phyloP scores from a whole-genome alignment of 257 asterid genomes.

The Capsicum chinense region DNA sequence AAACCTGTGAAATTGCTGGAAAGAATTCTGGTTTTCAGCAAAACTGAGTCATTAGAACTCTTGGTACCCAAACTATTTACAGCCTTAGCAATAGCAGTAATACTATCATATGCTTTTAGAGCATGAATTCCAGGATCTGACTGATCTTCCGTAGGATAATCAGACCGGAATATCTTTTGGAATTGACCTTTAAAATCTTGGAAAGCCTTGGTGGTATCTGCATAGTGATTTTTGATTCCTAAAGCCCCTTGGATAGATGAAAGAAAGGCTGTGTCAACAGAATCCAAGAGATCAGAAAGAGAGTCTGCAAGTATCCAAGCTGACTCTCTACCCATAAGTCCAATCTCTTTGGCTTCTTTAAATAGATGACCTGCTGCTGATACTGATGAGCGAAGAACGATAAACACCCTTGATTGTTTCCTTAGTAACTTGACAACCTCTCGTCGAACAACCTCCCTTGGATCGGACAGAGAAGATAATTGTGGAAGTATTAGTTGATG shows the following conservation, averaged over 20 bases:
- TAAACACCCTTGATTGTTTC: conserved; percentile 51
- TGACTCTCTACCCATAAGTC: conserved; percentile 50
- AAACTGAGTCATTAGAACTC: conserved; percentile 24
- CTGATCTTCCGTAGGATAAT: conserved; percentile 41
- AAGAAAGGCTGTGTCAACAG: conserved; percentile 34
- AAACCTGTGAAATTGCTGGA: conserved; percentile 47
- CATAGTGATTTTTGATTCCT: conserved; percentile 43
- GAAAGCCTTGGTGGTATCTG: conserved; percentile 34
- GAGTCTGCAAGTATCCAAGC: conserved; percentile 52
- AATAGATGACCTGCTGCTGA: conserved; percentile 39
- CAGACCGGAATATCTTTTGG: conserved; percentile 26
- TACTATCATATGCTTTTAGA: conserved; percentile 50
- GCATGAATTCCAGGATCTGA: conserved; percentile 48
- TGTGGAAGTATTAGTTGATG: conserved; percentile 41
- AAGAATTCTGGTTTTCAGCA: conserved; percentile 32
- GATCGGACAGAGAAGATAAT: conserved; percentile 37
- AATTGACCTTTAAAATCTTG: conserved; percentile 37
- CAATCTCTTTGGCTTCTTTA: conserved; percentile 42
- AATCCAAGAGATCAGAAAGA: conserved; percentile 47
- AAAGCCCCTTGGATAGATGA: conserved; percentile 47
- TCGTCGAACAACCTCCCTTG: conserved; percentile 34
- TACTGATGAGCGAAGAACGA: conserved; percentile 46
- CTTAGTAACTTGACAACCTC: conserved; percentile 35
- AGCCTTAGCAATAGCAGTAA: conserved; percentile 36
- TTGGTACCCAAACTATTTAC: conserved; percentile 21